Base-by-base conservation (phyloP, 805 yeast species). In the fission yeast (Schizosaccharomyces pombe) region DNA sequence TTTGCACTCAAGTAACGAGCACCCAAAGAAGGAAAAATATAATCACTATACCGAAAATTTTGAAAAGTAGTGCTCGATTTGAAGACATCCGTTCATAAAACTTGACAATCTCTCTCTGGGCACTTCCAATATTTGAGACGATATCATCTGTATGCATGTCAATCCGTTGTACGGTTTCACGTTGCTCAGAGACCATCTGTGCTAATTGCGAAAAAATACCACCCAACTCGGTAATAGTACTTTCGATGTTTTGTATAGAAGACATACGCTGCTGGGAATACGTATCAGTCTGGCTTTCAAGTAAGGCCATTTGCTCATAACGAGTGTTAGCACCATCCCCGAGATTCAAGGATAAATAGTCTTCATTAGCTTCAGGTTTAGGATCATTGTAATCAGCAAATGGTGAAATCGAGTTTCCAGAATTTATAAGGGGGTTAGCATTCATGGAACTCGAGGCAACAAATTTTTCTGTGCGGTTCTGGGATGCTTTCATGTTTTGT, bases 181-280 rank as follows among this genome's bases (percentile, higher is more conserved):
- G 89, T 68, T 91, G 98, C 66, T 91, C 97, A 58, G 84, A 86
- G 5, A 91, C 96, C 97, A 91, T 89, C 1, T 94, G 82, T 4
- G 97, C 95, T 61, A 91, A 72, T 67, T 91, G 98, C 62, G 84
- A 89, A 69, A 91, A 91, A 57, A 91, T 72, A 53, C 83, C 82
- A 47, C 98, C 98, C 52, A 91, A 94, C 66, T 91, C 97, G 63
- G 89, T 89, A 57, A 91, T 91, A 0, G 98, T 91, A n/a, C 85
- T 75, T 65, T 91, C 98, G 53, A 91, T 91, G 0, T 96, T 85
- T 64, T 89, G 97, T 54, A 91, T 95, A 0, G 98, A 98, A 51
- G 79, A 66, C 61, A 79, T 80, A 62, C 98, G 75, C 60, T 82
- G 91, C 62, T 80, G 89, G 55, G 87, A 69, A 63, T 91, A 91